Conservation (phyloP, 106 monocot genomes). For the Dendrobium catenatum region DNA sequence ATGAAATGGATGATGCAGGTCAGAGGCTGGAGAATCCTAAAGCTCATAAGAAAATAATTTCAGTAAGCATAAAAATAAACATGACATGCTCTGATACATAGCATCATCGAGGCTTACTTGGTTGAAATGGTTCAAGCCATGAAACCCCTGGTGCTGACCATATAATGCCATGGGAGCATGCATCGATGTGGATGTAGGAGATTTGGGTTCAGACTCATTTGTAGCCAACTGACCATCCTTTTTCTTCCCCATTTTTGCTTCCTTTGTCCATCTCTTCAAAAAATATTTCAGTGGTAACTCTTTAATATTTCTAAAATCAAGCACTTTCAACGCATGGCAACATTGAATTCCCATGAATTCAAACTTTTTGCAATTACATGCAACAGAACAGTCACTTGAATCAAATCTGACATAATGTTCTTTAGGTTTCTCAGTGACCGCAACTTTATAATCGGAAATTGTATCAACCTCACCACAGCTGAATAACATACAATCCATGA, state of each 20-base stretch:
- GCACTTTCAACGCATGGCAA: slow-evolving; percentile 51
- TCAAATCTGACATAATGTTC: slow-evolving; percentile 46
- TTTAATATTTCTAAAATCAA: slow-evolving; percentile 48
- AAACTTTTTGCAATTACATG: slow-evolving; percentile 46
- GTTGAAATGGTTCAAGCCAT: slow-evolving; percentile 18
- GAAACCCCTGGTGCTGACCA: slow-evolving; percentile 21
- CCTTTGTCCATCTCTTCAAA: slow-evolving; percentile 48
- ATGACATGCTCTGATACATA: neutral
- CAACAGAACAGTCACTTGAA: slow-evolving; percentile 26
- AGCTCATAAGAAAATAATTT: slow-evolving; percentile 8
- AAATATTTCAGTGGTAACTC: slow-evolving; percentile 43
- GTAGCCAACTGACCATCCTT: slow-evolving; percentile 7
- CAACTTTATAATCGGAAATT: slow-evolving; percentile 30
- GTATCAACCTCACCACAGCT: slow-evolving; percentile 25
- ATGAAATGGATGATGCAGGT: slow-evolving; percentile 30
- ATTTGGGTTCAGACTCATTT: slow-evolving; percentile 16
- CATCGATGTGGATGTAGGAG: slow-evolving; percentile 13
- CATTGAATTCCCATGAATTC: slow-evolving; percentile 44
- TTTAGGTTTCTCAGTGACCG: slow-evolving; percentile 25
- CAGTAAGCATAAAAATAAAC: neutral
- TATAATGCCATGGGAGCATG: slow-evolving; percentile 13
- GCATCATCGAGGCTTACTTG: slow-evolving; percentile 9
- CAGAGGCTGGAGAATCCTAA: slow-evolving; percentile 33
- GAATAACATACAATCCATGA: slow-evolving; percentile 38
- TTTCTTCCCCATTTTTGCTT: slow-evolving; percentile 21